Evolutionary conservation across 164 flowering plant species (phyloP).

Genomic region (Platanus orientalis): DNA sequence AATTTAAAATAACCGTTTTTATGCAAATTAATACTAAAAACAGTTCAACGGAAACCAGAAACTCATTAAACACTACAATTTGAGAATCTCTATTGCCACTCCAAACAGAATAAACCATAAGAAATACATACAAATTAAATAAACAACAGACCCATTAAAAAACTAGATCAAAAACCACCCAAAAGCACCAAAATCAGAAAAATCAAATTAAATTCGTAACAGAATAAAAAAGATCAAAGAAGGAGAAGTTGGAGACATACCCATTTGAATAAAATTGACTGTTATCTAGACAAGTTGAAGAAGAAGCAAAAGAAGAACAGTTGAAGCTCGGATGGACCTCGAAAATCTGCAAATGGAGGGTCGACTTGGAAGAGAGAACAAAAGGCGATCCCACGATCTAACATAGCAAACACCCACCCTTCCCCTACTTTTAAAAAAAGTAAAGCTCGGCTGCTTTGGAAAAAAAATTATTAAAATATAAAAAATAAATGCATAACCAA

Average conservation of each 20-base stretch:
- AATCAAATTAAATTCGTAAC: not conserved
- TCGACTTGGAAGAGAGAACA: not conserved
- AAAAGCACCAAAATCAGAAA: not conserved
- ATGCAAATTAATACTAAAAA: not conserved
- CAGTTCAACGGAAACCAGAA: not conserved
- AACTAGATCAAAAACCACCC: constrained; percentile 3
- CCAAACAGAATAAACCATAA: not conserved
- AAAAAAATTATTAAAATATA: too few relatives aligned
- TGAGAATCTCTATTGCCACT: not conserved
- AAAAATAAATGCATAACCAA: too few relatives aligned
- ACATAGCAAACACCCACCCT: not conserved
- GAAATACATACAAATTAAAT: not conserved
- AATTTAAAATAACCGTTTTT: too few relatives aligned
- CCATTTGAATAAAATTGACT: constrained; percentile 6
- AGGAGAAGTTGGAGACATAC: not conserved
- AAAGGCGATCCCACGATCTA: constrained; percentile 7
- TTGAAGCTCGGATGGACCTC: not conserved
- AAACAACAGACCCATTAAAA: not conserved
- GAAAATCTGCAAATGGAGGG: constrained; percentile 6
- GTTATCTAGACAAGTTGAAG: not conserved
- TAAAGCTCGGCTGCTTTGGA: not conserved
- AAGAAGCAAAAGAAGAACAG: not conserved
- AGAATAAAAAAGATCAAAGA: not conserved
- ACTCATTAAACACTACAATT: not conserved
- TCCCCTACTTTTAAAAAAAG: not conserved